Evolutionary conservation across 2,329 filamentous ascomycete genomes (phyloP), one percentile per base, ranked within the genome.

Genomic region (Curvularia eragrostidis): DNA sequence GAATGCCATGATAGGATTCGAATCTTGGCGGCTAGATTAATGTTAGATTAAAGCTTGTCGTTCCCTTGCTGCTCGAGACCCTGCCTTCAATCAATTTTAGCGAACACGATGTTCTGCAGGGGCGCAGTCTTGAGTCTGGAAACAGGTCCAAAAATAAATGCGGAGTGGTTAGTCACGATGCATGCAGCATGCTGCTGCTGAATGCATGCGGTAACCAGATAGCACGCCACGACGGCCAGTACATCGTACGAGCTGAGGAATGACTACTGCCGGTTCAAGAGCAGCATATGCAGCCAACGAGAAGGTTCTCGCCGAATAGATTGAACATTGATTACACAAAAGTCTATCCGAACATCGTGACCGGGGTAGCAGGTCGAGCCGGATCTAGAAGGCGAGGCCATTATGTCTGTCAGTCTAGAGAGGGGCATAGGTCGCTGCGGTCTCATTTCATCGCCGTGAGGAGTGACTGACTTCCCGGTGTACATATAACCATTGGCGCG

Each of bases 41-140:
- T 68, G 68, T 74, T 74, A 74, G 70, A 73, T 76, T 76, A 75
- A 76, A 72, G 73, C 73, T 74, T 77, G 72, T 75, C 70, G 65
- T 46, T 69, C 56, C 59, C 67, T 64, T 58, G 56, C 61, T 49
- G 61, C 66, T 56, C 58, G 58, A 59, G 58, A 56, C 57, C 66
- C 62, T 64, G 66, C 57, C 52, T 52, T 26, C 53, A 65, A 70
- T 69, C 56, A 66, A 67, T 51, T 26, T 70, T 68, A 67, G 68
- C 69, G 65, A 69, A 61, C 60, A 66, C 50, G 56, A 52, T 56
- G 43, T 62, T 36, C 68, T 73, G 71, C 70, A 72, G 69, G 69
- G 67, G 70, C 65, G 64, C 54, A 64, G 59, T 43, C 56, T 52
- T 43, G 56, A 58, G 63, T 69, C 59, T 68, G 56, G 47, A 64